Conservation (phyloP, 192 early-diverging fungal genomes). For the Gonapodya sp. region DNA sequence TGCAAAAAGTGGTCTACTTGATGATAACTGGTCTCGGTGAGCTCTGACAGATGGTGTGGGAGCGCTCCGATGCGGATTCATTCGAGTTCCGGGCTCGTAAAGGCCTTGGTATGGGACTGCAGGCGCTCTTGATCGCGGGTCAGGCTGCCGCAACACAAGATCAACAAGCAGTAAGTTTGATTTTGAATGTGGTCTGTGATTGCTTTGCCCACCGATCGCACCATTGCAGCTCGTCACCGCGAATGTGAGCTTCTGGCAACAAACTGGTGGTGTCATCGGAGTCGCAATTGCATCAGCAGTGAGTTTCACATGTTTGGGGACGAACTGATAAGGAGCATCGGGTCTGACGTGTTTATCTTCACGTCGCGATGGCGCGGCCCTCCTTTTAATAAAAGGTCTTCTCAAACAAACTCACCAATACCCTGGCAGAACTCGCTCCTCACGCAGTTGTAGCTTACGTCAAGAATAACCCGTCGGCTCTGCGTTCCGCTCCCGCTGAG, state of each 20-base stretch:
- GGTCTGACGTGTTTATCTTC: neutral
- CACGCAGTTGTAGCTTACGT: neutral
- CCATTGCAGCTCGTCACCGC: conserved; percentile 1
- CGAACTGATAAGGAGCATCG: neutral
- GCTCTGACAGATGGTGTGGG: conserved; percentile 44
- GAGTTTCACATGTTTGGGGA: too few relatives aligned
- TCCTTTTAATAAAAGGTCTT: neutral
- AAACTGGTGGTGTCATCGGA: neutral
- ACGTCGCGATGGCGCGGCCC: too few relatives aligned
- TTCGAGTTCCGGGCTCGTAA: conserved; percentile 57
- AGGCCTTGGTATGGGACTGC: conserved; percentile 47
- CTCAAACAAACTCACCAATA: neutral
- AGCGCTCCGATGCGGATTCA: conserved; percentile 37
- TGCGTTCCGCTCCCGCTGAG: neutral
- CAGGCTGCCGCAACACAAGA: neutral
- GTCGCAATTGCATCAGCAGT: neutral
- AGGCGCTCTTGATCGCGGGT: neutral
- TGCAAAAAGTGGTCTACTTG: conserved; percentile 42
- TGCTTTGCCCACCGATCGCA: neutral
- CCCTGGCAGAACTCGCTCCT: neutral
- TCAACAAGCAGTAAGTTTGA: neutral
- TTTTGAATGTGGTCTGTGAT: neutral
- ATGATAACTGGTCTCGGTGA: conserved; percentile 58
- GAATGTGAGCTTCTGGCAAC: neutral
- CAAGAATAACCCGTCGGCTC: neutral